Evolutionary conservation across 75 land plant genomes (phyloP).

Genomic region (Adiantum capillusveneris): DNA sequence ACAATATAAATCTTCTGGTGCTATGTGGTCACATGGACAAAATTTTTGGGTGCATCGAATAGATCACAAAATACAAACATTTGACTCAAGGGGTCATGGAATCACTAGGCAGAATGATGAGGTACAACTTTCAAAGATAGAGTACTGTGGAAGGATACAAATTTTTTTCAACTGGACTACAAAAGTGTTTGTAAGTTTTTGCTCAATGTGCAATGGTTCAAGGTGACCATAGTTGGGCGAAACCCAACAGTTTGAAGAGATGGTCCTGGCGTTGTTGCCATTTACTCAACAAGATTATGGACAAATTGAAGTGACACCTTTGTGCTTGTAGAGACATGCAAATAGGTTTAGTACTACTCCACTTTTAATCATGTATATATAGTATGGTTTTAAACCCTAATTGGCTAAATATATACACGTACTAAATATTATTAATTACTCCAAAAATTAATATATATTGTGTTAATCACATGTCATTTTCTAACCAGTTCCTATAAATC

Average conservation of each 20-base stretch:
- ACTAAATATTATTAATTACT: too few relatives aligned
- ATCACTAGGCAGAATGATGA: not conserved
- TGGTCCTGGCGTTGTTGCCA: not conserved
- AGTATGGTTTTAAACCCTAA: too few relatives aligned
- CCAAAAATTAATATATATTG: too few relatives aligned
- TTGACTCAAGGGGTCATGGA: not conserved
- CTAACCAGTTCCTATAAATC: too few relatives aligned
- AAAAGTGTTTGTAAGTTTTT: not conserved
- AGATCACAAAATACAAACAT: not conserved
- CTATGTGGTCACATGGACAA: not conserved
- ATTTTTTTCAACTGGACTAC: not conserved
- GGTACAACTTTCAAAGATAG: not conserved
- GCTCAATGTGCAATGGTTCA: conserved; percentile 2
- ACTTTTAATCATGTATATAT: too few relatives aligned
- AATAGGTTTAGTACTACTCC: too few relatives aligned
- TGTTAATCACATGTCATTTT: too few relatives aligned
- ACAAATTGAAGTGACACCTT: not conserved
- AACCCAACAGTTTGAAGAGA: not conserved
- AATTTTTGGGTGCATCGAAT: not conserved
- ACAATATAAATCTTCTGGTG: too few relatives aligned
- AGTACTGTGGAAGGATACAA: not conserved
- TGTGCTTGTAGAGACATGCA: not conserved
- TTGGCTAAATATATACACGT: too few relatives aligned
- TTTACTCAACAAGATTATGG: not conserved
- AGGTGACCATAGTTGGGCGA: not conserved